Base-by-base conservation (phyloP, 2,329 filamentous ascomycete genomes). In the Fusarium sp. region DNA sequence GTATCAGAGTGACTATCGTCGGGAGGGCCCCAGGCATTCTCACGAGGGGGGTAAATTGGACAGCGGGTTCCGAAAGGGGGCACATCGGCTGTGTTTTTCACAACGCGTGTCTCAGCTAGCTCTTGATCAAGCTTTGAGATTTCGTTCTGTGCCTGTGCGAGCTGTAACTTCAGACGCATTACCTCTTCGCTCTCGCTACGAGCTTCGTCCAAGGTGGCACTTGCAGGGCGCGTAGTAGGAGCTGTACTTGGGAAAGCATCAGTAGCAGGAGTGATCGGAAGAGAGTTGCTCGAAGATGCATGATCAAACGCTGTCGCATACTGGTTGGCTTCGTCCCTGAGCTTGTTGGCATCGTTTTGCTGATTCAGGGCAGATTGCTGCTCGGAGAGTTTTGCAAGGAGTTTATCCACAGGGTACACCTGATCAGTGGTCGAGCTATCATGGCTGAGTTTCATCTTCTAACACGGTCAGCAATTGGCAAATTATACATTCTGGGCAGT, bases 71-170 rank as follows among this genome's bases (percentile, higher is more conserved):
- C 73, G 39, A 76, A 67, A 41, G 55, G 45, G 27, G 74, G 61
- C 7, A 63, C 25, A 3, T 82, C 78, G 6, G 75, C 63, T 4
- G 89, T 91, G 59, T 88, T 84, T 75, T 89, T 90, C 38, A 84
- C 84, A 62, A 89, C 86, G 35, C 90, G 89, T 29, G 86, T 90
- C 71, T 92, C 89, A 42, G 89, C 86, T 67, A 94, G 86, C 82
- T 94, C 91, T 60, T 93, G 87, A 64, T 93, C 91, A 78, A 94
- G 90, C 63, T 89, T 90, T 49, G 87, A 88, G 77, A 95, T 93
- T 77, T 91, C 88, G 78, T 86, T 90, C 67, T 92, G 89, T 39
- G 93, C 92, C 69, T 90, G 86, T 46, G 91, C 91, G 57, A 95
- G 87, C 81, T 94, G 89, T 58, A 90, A 82, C 83, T 92, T 93